phyloP scores from a whole-genome alignment of 768 basidiomycete genomes.

The Phylloporus arenicola region DNA sequence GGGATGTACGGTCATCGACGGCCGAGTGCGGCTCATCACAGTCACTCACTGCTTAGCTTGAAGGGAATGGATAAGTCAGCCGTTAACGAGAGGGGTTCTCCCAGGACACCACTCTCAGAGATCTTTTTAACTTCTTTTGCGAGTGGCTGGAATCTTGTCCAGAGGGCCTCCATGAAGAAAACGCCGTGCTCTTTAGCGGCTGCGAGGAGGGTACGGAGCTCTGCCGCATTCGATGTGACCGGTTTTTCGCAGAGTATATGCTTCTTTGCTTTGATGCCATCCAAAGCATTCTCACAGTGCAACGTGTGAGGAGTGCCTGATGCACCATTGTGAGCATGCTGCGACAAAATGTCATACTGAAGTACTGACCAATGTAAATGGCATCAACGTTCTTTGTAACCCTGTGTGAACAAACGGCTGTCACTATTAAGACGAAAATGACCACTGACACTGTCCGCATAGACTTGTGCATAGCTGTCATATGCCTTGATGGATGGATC shows the following conservation, averaged over 20 bases:
- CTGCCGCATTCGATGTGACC: slow-evolving; percentile 70
- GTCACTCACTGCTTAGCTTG: slow-evolving; percentile 49
- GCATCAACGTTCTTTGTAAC: slow-evolving; percentile 60
- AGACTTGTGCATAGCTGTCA: slow-evolving; percentile 71
- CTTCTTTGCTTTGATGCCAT: slow-evolving; percentile 73
- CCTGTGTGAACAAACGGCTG: background rate
- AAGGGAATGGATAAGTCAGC: slow-evolving; percentile 78
- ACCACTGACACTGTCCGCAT: slow-evolving; percentile 54
- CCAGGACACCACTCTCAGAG: slow-evolving; percentile 57
- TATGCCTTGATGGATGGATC: slow-evolving; percentile 58
- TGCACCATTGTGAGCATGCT: slow-evolving; percentile 1
- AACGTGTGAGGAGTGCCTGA: slow-evolving; percentile 79
- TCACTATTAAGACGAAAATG: background rate
- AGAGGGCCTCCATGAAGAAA: slow-evolving; percentile 91
- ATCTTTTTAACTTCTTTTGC: slow-evolving; percentile 58
- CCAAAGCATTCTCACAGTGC: slow-evolving; percentile 74
- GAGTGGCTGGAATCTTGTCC: slow-evolving; percentile 80
- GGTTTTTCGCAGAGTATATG: slow-evolving; percentile 90
- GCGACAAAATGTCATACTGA: background rate
- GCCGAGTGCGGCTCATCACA: background rate
- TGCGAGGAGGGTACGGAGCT: slow-evolving; percentile 65
- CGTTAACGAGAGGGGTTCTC: slow-evolving; percentile 58
- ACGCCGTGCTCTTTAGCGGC: slow-evolving; percentile 74
- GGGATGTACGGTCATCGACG: background rate
- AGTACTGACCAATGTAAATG: slow-evolving; percentile 65